Evolutionary conservation across 345 rosid genomes (phyloP), one percentile per base, ranked within the genome.

Genomic region (Viola odorata): DNA sequence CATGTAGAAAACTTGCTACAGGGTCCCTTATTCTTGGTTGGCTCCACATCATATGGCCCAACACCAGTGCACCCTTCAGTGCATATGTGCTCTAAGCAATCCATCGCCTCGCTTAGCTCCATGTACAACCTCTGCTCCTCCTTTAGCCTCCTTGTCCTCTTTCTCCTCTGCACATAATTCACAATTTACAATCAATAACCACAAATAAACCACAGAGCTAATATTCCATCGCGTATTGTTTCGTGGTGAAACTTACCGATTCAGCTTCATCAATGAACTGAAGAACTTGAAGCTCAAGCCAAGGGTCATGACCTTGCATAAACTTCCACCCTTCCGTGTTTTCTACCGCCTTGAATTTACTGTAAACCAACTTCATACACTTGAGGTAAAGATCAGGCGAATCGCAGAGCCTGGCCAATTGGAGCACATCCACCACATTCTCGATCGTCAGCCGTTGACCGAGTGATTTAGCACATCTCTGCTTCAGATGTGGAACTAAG

Each of bases 11-110:
- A 85, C 36, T 78, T 78, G 63, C 70, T 61, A 57, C 96, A 87
- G 0, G 95, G 94, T 4, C 47, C 78, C 37, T 14, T 73, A 11
- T 40, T 50, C 60, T 40, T 51, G 32, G 45, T 32, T 7, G 73
- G 80, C 37, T 66, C 77, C 51, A 57, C 48, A 55, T 83, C 85
- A 32, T 56, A 41, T 4, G 96, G 98, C 37, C 88, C 85, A 6
- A 91, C 92, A 12, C 53, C 58, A 0, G 85, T 91, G 75, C 98
- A 92, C 5, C 98, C 98, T 58, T 89, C 83, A 0, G 85, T 84
- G 80, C 84, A 92, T 55, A 92, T 92, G 76, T 92, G 98, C 63
- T 87, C 91, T 62, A 92, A 52, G 68, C 96, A 85, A 12, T 82
- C 89, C 96, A 92, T 84, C 23, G 89, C 98, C 63, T 85, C 98